These are phyloP conservation scores for Wallemia hederae DNA, from an alignment of 1,284 basidiomycete genomes.

Conservation along the genomic window DNA sequence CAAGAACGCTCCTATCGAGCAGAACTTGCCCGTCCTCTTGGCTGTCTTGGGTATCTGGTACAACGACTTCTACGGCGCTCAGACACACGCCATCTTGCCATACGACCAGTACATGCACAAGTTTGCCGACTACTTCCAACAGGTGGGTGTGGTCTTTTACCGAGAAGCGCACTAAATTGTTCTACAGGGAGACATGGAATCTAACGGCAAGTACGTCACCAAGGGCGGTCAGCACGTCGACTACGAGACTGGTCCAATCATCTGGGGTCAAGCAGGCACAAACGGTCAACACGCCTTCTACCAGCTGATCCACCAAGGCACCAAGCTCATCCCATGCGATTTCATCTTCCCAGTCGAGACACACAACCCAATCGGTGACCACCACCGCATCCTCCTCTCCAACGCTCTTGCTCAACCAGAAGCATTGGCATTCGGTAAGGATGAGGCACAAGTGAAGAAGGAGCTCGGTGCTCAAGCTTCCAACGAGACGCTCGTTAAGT, in stretches of 20 bases:
- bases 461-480: conserved; percentile 43
- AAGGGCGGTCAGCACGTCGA: conserved; percentile 71
- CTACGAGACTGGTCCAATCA: conserved; percentile 95
- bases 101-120: conserved; percentile 98
- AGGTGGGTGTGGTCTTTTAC: conserved; percentile 19
- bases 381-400: conserved; percentile 86
- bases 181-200: conserved; percentile 76
- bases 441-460: conserved; percentile 50
- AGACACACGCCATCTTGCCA: conserved; percentile 79
- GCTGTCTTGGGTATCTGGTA: conserved; percentile 92
- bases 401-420: conserved; percentile 98
- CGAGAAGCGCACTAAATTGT: background rate
- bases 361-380: conserved; percentile 70
- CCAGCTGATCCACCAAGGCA: conserved; percentile 86
- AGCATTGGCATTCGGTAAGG: conserved; percentile 89
- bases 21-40: conserved; percentile 73
- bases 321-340: conserved; percentile 66
- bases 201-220: conserved; percentile 87
- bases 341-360: conserved; percentile 84
- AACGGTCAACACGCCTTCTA: conserved; percentile 99
- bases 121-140: conserved; percentile 99
- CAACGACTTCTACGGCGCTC: conserved; percentile 86
- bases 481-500: conserved; percentile 65
- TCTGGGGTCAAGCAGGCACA: conserved; percentile 93
- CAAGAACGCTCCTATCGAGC: conserved; percentile 54